Evolutionary conservation across 1,284 basidiomycete species (phyloP).

Genomic region (Mixia osmundae): DNA sequence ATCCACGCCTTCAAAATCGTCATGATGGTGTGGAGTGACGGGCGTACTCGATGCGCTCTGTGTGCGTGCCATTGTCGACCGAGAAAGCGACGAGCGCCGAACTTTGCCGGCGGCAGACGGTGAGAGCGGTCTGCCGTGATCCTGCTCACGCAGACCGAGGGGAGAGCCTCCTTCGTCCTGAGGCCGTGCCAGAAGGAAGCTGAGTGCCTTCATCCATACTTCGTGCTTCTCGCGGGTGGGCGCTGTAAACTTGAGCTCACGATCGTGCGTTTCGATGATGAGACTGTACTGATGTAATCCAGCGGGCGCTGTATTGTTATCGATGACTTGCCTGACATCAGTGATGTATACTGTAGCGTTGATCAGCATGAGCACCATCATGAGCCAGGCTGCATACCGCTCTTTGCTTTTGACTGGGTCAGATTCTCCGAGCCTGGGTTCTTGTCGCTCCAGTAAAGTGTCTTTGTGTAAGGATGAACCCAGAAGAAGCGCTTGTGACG

Average conservation of each 20-base stretch:
- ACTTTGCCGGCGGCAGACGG: not conserved
- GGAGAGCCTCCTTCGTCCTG: slow-evolving; percentile 24
- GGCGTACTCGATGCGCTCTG: slow-evolving; percentile 10
- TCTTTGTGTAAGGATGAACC: slow-evolving; percentile 97
- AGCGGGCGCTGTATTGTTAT: slow-evolving; percentile 77
- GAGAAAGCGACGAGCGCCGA: slow-evolving; percentile 28
- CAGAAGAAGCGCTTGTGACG: slow-evolving; percentile 95
- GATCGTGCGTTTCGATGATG: slow-evolving; percentile 68
- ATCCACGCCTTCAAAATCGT: slow-evolving; percentile 75
- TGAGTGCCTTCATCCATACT: slow-evolving; percentile 82
- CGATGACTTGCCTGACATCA: slow-evolving; percentile 64
- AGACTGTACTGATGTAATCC: slow-evolving; percentile 82
- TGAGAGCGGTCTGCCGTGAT: not conserved
- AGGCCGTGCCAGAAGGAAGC: slow-evolving; percentile 55
- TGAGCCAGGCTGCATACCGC: slow-evolving; percentile 38
- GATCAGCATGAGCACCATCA: not conserved
- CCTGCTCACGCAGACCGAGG: slow-evolving; percentile 20
- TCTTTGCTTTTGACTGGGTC: slow-evolving; percentile 83
- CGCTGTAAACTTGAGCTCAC: slow-evolving; percentile 95
- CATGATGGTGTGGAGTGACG: slow-evolving; percentile 24
- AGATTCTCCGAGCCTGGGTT: slow-evolving; percentile 74
- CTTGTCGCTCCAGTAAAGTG: slow-evolving; percentile 78
- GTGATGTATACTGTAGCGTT: slow-evolving; percentile 72
- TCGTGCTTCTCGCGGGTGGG: slow-evolving; percentile 84
- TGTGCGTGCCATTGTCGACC: slow-evolving; percentile 42